A percentile compares a stretch with the other conserved stretches of the same genome.
These are phyloP conservation scores for Trifolium subterraneum DNA, from an alignment of 306 rosid species.

Conservation along the genomic window DNA sequence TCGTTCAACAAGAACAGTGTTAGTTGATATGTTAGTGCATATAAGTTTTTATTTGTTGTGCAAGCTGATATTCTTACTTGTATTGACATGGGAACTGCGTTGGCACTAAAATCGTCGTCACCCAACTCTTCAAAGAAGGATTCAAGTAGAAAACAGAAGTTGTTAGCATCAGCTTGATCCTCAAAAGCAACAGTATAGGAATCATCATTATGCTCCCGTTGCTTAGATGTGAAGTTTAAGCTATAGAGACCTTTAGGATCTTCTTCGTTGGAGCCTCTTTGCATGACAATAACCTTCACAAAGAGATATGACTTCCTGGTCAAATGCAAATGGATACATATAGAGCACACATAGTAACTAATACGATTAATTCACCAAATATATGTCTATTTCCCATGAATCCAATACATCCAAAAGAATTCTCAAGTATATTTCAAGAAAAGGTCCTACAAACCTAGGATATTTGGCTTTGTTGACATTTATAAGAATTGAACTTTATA, in stretches of 20 bases:
- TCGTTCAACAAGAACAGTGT: conserved; percentile 4
- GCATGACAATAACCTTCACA: conserved; percentile 71
- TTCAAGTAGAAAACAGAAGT: conserved; percentile 76
- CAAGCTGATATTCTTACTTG: conserved; percentile 56
- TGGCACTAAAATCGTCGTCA: conserved; percentile 66
- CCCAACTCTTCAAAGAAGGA: conserved; percentile 73
- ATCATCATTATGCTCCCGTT: conserved; percentile 47
- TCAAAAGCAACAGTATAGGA: conserved; percentile 78
- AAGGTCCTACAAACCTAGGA: conserved; percentile 14
- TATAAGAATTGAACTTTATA: conserved; percentile 3
- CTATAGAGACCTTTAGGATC: conserved; percentile 66
- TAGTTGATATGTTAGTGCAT: background rate
- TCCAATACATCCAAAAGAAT: conserved; percentile 6
- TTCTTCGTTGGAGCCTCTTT: conserved; percentile 54
- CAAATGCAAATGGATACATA: conserved; percentile 34
- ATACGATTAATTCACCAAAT: conserved; percentile 17
- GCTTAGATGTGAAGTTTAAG: conserved; percentile 49
- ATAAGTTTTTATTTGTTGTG: conserved; percentile 9
- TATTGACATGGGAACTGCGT: conserved; percentile 64
- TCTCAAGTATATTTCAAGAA: conserved; percentile 25
- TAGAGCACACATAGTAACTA: background rate
- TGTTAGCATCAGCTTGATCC: conserved; percentile 75
- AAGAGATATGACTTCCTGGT: conserved; percentile 33
- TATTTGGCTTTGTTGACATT: conserved; percentile 16
- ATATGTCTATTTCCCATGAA: conserved; percentile 9